Conservation (phyloP, 805 yeast species). For the Clavispora santaluciae region DNA sequence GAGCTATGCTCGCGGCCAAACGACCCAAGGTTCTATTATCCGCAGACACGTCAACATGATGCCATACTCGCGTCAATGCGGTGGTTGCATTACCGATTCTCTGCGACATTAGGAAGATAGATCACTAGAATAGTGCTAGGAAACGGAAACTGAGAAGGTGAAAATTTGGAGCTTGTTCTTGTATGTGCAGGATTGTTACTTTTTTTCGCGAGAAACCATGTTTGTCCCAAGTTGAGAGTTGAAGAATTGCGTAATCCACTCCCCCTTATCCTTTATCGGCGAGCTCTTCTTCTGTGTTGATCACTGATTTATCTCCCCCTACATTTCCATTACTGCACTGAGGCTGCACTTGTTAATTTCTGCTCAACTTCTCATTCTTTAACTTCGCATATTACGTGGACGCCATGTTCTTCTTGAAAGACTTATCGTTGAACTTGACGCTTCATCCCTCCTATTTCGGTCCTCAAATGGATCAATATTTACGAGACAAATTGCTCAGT, state of each 20-base stretch:
- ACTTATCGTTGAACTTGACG: slow-evolving; percentile 84
- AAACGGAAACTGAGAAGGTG: background rate
- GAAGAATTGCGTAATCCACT: background rate
- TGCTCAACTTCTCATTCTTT: background rate
- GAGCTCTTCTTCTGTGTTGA: slow-evolving; percentile 1
- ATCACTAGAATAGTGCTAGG: background rate
- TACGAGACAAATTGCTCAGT: slow-evolving; percentile 82
- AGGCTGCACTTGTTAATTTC: background rate
- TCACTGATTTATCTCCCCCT: background rate
- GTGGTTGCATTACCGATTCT: slow-evolving; percentile 55
- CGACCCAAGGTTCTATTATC: slow-evolving; percentile 89
- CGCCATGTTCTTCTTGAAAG: slow-evolving; percentile 55
- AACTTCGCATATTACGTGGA: background rate
- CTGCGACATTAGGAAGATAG: slow-evolving; percentile 34
- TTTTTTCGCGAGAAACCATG: background rate
- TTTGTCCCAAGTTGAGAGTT: background rate
- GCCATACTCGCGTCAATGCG: slow-evolving; percentile 88
- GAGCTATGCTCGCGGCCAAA: slow-evolving; percentile 83
- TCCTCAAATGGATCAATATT: slow-evolving; percentile 92
- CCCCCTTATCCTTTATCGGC: background rate
- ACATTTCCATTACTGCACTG: background rate
- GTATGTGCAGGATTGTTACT: background rate
- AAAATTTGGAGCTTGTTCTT: background rate
- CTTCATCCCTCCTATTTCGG: slow-evolving; percentile 97
- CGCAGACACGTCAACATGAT: slow-evolving; percentile 83